A percentile compares a stretch with the other conserved stretches of the same genome.
Evolutionary conservation across 306 rosid genomes (phyloP).

Genomic region (Neltuma alba): DNA sequence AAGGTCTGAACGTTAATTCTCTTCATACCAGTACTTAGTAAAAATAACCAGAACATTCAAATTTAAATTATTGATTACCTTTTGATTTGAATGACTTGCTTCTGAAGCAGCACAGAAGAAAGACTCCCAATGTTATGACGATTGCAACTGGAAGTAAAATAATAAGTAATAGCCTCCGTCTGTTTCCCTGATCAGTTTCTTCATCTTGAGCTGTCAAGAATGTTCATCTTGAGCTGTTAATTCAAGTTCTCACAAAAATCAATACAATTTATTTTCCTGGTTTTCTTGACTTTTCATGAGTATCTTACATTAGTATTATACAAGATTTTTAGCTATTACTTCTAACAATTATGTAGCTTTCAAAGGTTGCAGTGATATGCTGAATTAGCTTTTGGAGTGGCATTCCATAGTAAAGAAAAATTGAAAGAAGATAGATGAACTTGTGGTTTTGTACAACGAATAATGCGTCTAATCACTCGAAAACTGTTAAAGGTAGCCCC

Average conservation of each 20-base stretch:
- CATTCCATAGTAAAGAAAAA: no score
- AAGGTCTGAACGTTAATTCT: not conserved
- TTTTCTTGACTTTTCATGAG: not conserved
- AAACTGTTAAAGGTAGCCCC: no score
- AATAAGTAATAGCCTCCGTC: slow-evolving; percentile 12
- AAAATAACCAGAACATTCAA: not conserved
- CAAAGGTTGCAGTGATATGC: no score
- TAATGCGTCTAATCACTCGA: no score
- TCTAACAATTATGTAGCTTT: not conserved
- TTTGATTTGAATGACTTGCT: slow-evolving; percentile 24
- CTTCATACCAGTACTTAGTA: not conserved
- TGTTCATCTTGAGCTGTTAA: not conserved
- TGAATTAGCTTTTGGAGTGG: no score
- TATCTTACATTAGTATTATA: not conserved
- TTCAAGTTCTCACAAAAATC: not conserved
- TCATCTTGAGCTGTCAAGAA: slow-evolving; percentile 33
- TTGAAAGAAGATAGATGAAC: no score
- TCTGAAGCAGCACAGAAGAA: slow-evolving; percentile 17
- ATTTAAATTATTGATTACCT: slow-evolving; percentile 20
- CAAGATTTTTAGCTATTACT: not conserved
- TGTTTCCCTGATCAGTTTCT: slow-evolving; percentile 19
- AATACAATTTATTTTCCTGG: not conserved
- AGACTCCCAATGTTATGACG: slow-evolving; percentile 17
- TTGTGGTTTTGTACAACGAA: no score
- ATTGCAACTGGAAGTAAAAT: slow-evolving; percentile 30